Evolutionary conservation across 208 protist species (phyloP).

Genomic region (Trichomonas tenax): DNA sequence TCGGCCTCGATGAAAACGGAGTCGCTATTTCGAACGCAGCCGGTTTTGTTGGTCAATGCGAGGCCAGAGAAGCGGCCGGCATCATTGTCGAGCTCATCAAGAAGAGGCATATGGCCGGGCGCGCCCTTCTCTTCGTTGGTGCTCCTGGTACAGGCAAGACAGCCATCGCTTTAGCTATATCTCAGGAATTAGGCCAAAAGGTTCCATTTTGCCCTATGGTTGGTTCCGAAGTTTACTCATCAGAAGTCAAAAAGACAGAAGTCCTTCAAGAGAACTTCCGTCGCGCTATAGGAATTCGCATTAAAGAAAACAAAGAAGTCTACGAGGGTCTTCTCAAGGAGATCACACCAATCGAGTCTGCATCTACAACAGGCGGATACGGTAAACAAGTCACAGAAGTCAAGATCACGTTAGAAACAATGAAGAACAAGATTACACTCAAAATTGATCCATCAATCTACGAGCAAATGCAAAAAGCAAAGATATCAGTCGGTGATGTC

Average conservation of each 20-base stretch:
- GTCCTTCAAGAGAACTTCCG: slow-evolving; percentile 99
- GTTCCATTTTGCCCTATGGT: slow-evolving; percentile 95
- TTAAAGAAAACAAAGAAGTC: slow-evolving; percentile 99
- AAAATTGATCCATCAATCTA: slow-evolving; percentile 97
- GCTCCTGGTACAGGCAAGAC: slow-evolving; percentile 83
- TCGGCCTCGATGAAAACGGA: slow-evolving; percentile 82
- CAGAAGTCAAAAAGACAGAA: slow-evolving; percentile 99
- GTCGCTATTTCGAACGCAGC: slow-evolving; percentile 46
- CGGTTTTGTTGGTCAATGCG: slow-evolving; percentile 92
- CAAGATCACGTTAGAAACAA: slow-evolving; percentile 89
- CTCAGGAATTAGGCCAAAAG: slow-evolving; percentile 95
- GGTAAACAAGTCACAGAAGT: slow-evolving; percentile 91
- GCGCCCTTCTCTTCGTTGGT: slow-evolving; percentile 95
- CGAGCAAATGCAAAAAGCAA: slow-evolving; percentile 93
- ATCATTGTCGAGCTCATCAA: slow-evolving; percentile 94
- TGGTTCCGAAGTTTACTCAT: slow-evolving; percentile 96
- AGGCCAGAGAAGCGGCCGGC: slow-evolving; percentile 86
- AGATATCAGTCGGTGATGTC: slow-evolving; percentile 87
- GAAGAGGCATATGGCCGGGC: slow-evolving; percentile 97
- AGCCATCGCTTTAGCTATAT: slow-evolving; percentile 79
- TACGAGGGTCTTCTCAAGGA: slow-evolving; percentile 76
- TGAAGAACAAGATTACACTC: slow-evolving; percentile 89
- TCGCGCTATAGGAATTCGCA: slow-evolving; percentile 91
- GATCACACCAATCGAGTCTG: slow-evolving; percentile 89
- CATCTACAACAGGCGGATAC: slow-evolving; percentile 57